These are phyloP conservation scores for Austroboletus novae-zelandiae DNA, from an alignment of 1,284 basidiomycete genomes.

Conservation along the genomic window DNA sequence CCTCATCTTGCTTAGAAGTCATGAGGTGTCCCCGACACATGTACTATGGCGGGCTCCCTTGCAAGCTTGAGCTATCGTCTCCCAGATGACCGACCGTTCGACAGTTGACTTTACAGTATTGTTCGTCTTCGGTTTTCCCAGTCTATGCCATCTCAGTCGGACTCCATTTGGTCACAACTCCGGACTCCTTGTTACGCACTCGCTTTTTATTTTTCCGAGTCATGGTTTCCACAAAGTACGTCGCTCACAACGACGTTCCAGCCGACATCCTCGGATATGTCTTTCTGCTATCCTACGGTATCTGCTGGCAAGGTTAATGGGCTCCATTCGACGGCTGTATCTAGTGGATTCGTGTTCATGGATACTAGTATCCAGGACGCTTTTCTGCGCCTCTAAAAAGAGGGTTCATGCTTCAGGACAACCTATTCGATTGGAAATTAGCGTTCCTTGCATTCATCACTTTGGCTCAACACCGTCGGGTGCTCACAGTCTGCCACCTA, in stretches of 20 bases:
- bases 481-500: conserved; percentile 33
- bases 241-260: neutral
- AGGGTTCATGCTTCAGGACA: neutral
- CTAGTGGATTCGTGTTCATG: neutral
- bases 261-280: neutral
- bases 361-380: neutral
- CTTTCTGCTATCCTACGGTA: neutral
- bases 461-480: conserved; percentile 6
- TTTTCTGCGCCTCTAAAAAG: conserved; percentile 13
- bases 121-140: neutral
- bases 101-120: neutral
- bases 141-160: neutral
- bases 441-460: conserved; percentile 8
- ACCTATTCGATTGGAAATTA: conserved; percentile 8
- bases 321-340: neutral
- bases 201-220: neutral
- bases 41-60: too few relatives aligned
- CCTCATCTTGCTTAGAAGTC: neutral
- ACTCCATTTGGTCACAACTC: neutral
- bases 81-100: neutral
- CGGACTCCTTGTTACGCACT: neutral
- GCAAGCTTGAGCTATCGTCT: neutral
- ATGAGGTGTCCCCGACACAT: neutral
- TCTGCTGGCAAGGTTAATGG: conserved; percentile 7
- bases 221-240: neutral